phyloP scores from a whole-genome alignment of 139 green algal genomes.

The Spirogloea muscicola region DNA sequence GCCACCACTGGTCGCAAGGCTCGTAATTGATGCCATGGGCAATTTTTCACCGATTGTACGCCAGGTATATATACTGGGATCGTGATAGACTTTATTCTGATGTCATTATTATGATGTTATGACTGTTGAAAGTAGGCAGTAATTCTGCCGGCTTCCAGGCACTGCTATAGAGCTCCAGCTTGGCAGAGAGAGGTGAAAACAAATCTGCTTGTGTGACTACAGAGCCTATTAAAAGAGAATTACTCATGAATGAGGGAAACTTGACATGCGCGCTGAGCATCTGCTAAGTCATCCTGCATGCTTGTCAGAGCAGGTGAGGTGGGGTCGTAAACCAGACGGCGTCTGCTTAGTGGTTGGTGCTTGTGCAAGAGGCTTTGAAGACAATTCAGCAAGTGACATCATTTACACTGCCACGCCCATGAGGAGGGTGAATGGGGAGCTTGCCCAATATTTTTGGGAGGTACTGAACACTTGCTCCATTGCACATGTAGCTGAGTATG shows the following conservation, averaged over 20 bases:
- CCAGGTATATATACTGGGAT: conserved; percentile 68
- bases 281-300: too few species aligned
- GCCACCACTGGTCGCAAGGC: conserved; percentile 39
- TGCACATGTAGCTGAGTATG: too few species aligned
- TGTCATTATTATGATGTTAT: too few species aligned
- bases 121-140: too few species aligned
- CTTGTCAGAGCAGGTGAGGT: conserved; percentile 57
- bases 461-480: conserved; percentile 3
- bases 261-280: too few species aligned
- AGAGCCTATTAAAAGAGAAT: too few species aligned
- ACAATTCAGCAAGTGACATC: conserved; percentile 79
- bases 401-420: conserved; percentile 69
- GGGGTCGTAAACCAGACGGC: conserved; percentile 81
- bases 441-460: conserved; percentile 58
- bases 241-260: too few species aligned
- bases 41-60: conserved; percentile 76
- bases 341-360: conserved; percentile 92
- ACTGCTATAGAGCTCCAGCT: too few species aligned
- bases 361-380: conserved; percentile 71
- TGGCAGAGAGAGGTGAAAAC: too few species aligned
- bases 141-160: too few species aligned
- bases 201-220: too few species aligned
- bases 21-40: conserved; percentile 95
- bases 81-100: too few species aligned
- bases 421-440: background rate